phyloP scores from a whole-genome alignment of 805 yeast species.

The Scheffersomyces spartinae region DNA sequence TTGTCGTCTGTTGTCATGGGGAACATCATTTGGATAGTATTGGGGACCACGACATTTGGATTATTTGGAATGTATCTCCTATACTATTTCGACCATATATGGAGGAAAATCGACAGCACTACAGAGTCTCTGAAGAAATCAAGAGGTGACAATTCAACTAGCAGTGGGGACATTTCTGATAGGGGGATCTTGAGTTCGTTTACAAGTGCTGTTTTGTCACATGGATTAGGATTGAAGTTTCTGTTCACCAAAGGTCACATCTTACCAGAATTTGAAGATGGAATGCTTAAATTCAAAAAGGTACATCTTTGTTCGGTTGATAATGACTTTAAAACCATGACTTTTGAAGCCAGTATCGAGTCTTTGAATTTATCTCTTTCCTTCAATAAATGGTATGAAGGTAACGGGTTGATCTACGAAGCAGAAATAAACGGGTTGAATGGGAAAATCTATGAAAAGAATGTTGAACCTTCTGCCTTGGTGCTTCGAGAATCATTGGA shows the following conservation, averaged over 20 bases:
- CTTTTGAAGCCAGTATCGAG: constrained; percentile 27
- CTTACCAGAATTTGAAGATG: constrained; percentile 37
- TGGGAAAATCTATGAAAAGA: constrained; percentile 21
- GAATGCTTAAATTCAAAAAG: constrained; percentile 35
- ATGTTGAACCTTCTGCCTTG: too few species aligned
- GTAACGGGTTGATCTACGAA: constrained; percentile 39
- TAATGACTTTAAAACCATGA: constrained; percentile 3
- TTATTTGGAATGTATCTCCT: constrained; percentile 33
- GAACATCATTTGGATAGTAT: constrained; percentile 38
- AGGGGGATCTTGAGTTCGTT: constrained; percentile 19
- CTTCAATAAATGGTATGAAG: constrained; percentile 44
- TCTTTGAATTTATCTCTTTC: constrained; percentile 34
- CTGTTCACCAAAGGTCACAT: constrained; percentile 26
- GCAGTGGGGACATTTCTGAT: constrained; percentile 9
- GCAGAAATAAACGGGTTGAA: constrained; percentile 36
- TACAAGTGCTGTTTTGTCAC: constrained; percentile 24
- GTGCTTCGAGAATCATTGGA: too few species aligned
- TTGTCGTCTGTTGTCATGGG: constrained; percentile 50
- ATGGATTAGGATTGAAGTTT: constrained; percentile 25
- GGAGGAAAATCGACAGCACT: too few species aligned
- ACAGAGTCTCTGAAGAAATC: too few species aligned
- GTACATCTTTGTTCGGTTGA: constrained; percentile 12
- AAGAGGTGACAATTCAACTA: too few species aligned
- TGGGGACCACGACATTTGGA: constrained; percentile 49
- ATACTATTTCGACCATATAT: constrained; percentile 19